Base-by-base conservation (phyloP, 2,329 filamentous ascomycete species). In the Emmonsiellopsis sp. region DNA sequence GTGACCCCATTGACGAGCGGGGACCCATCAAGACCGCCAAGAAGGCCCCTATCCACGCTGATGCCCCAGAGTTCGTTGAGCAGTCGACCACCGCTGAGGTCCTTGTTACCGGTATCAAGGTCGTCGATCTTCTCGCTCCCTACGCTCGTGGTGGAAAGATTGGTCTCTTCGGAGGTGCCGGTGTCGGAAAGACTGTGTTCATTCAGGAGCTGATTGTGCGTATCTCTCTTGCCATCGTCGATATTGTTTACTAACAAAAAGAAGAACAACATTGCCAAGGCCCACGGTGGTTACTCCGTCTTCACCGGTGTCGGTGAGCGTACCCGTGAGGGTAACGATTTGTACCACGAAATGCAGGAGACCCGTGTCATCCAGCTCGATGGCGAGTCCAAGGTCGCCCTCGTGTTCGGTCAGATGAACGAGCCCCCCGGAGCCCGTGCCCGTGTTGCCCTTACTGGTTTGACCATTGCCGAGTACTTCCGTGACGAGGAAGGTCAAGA, bases 301-400 rank as follows among this genome's bases (percentile, higher is more conserved):
- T 98, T 98, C 87, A 95, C 90, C 73, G 93, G 93, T 92, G 93
- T 98, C 78, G 93, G 93, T 76, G 93, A 98, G 87, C 92, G 93
- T 83, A 98, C 93, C 74, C 93, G 93, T 89, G 93, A 98, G 86
- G 93, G 93, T 84, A 98, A 98, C 85, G 93, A 98, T 86, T 78
- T 98, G 83, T 98, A 98, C 87, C 92, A 98, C 81, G 93, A 98
- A 85, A 98, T 98, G 93, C 93, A 97, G 83, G 92, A 98, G 81
- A 98, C 93, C 65, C 89, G 88, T 72, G 93, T 98, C 83, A 98
- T 98, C 78, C 85, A 98, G 78, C 89, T 98, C 64, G 93, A 98
- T 63, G 93, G 93, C 77, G 92, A 96, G 70, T 97, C 93, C 76
- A 98, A 98, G 87, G 93, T 97, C 81, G 89, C 93, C 61, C 81